Conservation (phyloP, 495 filamentous ascomycete genomes). For the Penicillium bialowiezense region DNA sequence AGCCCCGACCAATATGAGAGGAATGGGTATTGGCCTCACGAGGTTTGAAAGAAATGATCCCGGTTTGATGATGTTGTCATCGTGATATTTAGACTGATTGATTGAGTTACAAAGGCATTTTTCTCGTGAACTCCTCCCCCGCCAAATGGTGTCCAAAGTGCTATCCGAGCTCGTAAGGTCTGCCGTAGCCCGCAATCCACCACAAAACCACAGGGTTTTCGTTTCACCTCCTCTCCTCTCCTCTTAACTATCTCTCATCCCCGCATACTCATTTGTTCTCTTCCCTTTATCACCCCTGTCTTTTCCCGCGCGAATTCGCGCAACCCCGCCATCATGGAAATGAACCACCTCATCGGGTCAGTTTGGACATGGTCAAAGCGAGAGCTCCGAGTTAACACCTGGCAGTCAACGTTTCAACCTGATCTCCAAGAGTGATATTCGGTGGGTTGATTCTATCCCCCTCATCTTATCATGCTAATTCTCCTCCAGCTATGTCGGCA, state of each 20-base stretch:
- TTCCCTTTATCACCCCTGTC: slow-evolving; percentile 12
- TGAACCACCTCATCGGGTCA: slow-evolving; percentile 55
- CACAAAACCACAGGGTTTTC: slow-evolving; percentile 35
- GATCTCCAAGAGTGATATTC: slow-evolving; percentile 96
- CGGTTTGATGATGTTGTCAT: slow-evolving; percentile 68
- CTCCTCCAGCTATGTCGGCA: slow-evolving; percentile 78
- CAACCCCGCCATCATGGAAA: slow-evolving; percentile 45
- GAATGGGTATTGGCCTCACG: slow-evolving; percentile 23
- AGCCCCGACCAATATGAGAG: neutral
- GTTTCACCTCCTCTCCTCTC: slow-evolving; percentile 24
- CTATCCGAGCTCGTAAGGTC: slow-evolving; percentile 34
- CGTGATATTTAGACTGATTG: neutral
- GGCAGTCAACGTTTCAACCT: slow-evolving; percentile 56
- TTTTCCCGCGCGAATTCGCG: slow-evolving; percentile 35
- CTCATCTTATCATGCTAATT: slow-evolving; percentile 20
- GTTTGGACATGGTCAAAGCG: slow-evolving; percentile 35
- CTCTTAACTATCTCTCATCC: slow-evolving; percentile 17
- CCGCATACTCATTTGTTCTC: slow-evolving; percentile 2
- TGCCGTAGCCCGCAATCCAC: slow-evolving; percentile 37
- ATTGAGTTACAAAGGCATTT: neutral
- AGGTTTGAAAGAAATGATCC: slow-evolving; percentile 86
- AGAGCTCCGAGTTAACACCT: slow-evolving; percentile 46
- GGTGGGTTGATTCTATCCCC: slow-evolving; percentile 50
- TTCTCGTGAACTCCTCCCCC: slow-evolving; percentile 5
- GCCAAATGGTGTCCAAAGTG: slow-evolving; percentile 24